Evolutionary conservation across 169 alveolate genomes (phyloP), one percentile per base, ranked within the genome.

Genomic region (Eimeria acervulina): DNA sequence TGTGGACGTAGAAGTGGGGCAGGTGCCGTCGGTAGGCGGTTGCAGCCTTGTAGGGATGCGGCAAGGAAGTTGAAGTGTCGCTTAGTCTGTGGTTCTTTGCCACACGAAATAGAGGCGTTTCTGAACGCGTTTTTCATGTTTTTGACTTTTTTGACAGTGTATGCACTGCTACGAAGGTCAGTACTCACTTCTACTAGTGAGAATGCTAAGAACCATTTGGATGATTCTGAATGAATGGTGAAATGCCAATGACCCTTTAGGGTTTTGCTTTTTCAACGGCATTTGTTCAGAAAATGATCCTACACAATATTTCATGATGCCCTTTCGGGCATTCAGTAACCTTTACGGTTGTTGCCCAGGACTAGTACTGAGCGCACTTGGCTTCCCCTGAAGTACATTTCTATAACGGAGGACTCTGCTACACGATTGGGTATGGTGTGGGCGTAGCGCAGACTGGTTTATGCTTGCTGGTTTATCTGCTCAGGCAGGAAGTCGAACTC

Each of bases 401-500:
- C 44, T 66, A 66, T 19, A 31, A 66, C 78, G 23, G 42, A 28
- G 78, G 44, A 10, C 40, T 13, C 44, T 0, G 42, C 13, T 2
- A 7, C 19, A 66, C 42, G 38, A 0, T 4, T n/a, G 78, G n/a
- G 1, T 66, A 40, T 66, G 38, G 42, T 13, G 3, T 19, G 6
- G n/a, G 78, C 44, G 4, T n/a, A 63, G 36, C 74, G 0, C 26
- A 15, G 38, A 15, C 31, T 63, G 5, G 74, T 61, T 33, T 26
- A 17, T 33, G 84, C 21, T 23, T 38, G 78, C 26, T 28, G 40
- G 33, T 40, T 38, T 87, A 66, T 21, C 36, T 33, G 2, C 81
- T 28, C 94, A 87, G 94, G 66, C 80, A 40, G 51, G 94, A 87
- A 42, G 40, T 87, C 36, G 94, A 87, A 31, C 61, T 87, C 63